phyloP scores from a whole-genome alignment of 2,329 filamentous ascomycete species.

The Capronia coronata region DNA sequence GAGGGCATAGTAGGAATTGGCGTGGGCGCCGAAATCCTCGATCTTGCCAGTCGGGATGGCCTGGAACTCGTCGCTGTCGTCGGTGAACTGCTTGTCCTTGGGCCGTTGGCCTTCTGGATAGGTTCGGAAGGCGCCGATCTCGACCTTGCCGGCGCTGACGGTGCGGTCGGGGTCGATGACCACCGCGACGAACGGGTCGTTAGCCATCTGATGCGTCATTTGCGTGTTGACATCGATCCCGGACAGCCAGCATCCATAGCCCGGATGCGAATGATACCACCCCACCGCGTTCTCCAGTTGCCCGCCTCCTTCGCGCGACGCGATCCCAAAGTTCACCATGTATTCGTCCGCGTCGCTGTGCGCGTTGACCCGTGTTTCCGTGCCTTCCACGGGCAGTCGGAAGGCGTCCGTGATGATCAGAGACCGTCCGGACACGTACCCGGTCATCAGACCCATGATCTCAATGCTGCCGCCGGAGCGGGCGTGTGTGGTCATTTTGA shows the following conservation, averaged over 20 bases:
- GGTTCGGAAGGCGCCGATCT: conserved; percentile 94
- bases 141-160: conserved; percentile 87
- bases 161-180: conserved; percentile 96
- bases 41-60: conserved; percentile 87
- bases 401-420: conserved; percentile 94
- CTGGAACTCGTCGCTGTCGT: conserved; percentile 41
- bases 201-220: conserved; percentile 72
- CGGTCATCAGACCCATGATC: conserved; percentile 97
- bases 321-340: conserved; percentile 76
- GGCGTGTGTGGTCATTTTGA: conserved; percentile 99
- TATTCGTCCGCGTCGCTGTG: conserved; percentile 96
- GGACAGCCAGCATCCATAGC: conserved; percentile 95
- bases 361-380: conserved; percentile 96
- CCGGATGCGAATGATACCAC: conserved; percentile 97
- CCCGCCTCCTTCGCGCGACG: conserved; percentile 63
- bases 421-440: conserved; percentile 73
- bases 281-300: conserved; percentile 87
- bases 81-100: conserved; percentile 37
- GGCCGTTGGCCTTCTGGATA: conserved; percentile 69
- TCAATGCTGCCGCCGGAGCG: conserved; percentile 88
- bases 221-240: conserved; percentile 94
- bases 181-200: conserved; percentile 88
- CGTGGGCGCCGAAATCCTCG: conserved; percentile 91
- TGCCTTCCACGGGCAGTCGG: conserved; percentile 88
- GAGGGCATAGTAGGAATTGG: conserved; percentile 81